These are phyloP conservation scores for Talaromyces sp. DNA, from an alignment of 2,329 filamentous ascomycete genomes.

Conservation along the genomic window DNA sequence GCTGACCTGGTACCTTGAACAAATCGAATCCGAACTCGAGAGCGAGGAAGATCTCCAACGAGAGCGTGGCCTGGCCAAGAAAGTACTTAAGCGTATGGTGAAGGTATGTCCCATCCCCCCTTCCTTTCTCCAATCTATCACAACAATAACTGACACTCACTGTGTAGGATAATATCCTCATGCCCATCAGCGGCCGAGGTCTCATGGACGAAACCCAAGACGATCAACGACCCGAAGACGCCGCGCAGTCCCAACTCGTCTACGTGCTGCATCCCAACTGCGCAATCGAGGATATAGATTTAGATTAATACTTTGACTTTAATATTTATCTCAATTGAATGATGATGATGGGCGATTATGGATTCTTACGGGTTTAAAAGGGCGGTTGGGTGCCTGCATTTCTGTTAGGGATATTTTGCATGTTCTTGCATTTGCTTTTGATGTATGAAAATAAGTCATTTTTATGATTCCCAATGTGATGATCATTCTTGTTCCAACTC, in stretches of 20 bases:
- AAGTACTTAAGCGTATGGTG: slow-evolving; percentile 93
- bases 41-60: slow-evolving; percentile 75
- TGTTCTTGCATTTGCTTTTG: background rate
- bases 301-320: background rate
- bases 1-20: slow-evolving; percentile 85
- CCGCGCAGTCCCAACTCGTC: slow-evolving; percentile 53
- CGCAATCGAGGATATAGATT: slow-evolving; percentile 61
- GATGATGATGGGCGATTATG: slow-evolving; percentile 1
- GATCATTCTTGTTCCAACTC: background rate
- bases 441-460: slow-evolving; percentile 5
- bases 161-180: slow-evolving; percentile 56
- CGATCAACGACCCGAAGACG: slow-evolving; percentile 41
- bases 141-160: slow-evolving; percentile 8
- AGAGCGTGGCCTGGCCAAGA: slow-evolving; percentile 69
- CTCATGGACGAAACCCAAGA: slow-evolving; percentile 71
- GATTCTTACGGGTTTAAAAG: background rate
- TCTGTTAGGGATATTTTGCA: background rate
- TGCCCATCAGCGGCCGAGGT: slow-evolving; percentile 73
- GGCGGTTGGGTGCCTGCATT: background rate
- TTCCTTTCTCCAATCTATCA: slow-evolving; percentile 5
- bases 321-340: background rate
- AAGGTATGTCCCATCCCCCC: slow-evolving; percentile 61
- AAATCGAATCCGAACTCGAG: slow-evolving; percentile 77
- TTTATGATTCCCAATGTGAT: slow-evolving; percentile 5
- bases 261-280: slow-evolving; percentile 96